These are phyloP conservation scores for Benincasa hispida DNA, from an alignment of 306 rosid genomes.

Conservation along the genomic window DNA sequence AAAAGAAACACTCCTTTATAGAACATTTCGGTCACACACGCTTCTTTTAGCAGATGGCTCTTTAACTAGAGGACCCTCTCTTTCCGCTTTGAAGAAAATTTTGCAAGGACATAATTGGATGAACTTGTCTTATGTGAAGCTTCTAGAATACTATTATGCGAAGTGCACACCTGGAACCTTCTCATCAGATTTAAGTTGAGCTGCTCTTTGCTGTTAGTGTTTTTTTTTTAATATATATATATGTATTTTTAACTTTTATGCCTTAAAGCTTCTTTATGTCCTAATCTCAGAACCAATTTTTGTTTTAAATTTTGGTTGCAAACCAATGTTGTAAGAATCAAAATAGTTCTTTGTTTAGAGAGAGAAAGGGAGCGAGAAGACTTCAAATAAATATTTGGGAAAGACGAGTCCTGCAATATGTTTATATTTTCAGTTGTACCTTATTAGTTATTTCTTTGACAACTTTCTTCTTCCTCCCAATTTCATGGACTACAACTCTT, in stretches of 20 bases:
- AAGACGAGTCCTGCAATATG: not conserved
- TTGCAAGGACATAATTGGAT: not conserved
- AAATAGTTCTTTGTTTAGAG: not conserved
- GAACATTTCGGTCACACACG: not conserved
- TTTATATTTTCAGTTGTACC: not conserved
- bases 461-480: not conserved
- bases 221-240: no score
- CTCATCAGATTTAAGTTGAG: not conserved
- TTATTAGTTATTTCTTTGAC: not conserved
- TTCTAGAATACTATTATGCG: not conserved
- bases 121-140: not conserved
- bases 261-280: not conserved
- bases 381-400: not conserved
- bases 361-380: not conserved
- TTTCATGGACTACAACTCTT: not conserved
- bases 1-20: not conserved
- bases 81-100: not conserved
- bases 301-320: not conserved
- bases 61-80: not conserved
- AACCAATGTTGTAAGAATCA: not conserved
- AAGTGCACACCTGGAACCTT: not conserved
- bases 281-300: not conserved
- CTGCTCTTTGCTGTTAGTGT: not conserved
- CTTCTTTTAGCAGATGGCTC: not conserved
- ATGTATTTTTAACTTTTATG: not conserved